A percentile compares a stretch with the other conserved stretches of the same genome.
Conservation (phyloP, 768 basidiomycete species). For the Hortiboletus flavorubellus region DNA sequence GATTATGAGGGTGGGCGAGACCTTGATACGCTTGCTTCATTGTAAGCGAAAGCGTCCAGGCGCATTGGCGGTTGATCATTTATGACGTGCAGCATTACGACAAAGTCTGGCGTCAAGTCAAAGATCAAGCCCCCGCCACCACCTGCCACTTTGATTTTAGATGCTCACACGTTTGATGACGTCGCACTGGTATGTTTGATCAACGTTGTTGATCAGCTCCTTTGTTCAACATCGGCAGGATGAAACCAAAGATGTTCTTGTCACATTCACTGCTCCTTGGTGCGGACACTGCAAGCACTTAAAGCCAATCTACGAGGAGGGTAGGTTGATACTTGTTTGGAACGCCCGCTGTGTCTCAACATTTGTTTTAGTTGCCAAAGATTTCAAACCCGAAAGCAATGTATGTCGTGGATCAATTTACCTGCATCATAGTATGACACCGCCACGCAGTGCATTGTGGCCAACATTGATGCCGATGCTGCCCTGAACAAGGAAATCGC, state of each 20-base stretch:
- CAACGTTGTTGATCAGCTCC: background rate
- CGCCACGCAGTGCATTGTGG: slow-evolving; percentile 69
- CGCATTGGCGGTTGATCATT: background rate
- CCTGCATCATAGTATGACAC: slow-evolving; percentile 7
- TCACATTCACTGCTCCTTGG: slow-evolving; percentile 83
- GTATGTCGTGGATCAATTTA: slow-evolving; percentile 37
- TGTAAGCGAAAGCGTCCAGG: slow-evolving; percentile 46
- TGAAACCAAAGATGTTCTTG: slow-evolving; percentile 74
- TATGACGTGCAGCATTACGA: slow-evolving; percentile 52
- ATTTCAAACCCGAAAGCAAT: slow-evolving; percentile 74
- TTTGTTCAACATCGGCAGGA: slow-evolving; percentile 41
- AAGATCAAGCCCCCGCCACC: slow-evolving; percentile 84
- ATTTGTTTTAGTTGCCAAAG: slow-evolving; percentile 56
- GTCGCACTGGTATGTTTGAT: slow-evolving; percentile 55
- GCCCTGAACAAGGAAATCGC: slow-evolving; percentile 72
- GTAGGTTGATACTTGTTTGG: slow-evolving; percentile 30
- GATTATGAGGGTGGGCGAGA: slow-evolving; percentile 79
- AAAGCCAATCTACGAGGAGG: slow-evolving; percentile 84
- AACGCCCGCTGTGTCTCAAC: background rate
- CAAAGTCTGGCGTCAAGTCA: slow-evolving; percentile 80
- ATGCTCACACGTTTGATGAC: slow-evolving; percentile 69
- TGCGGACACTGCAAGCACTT: slow-evolving; percentile 94
- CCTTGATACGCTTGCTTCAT: slow-evolving; percentile 68
- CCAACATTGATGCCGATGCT: slow-evolving; percentile 89
- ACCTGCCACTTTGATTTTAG: slow-evolving; percentile 63